Evolutionary conservation across 1,284 basidiomycete genomes (phyloP), one percentile per base, ranked within the genome.

Genomic region (Amylostereum chailletii): DNA sequence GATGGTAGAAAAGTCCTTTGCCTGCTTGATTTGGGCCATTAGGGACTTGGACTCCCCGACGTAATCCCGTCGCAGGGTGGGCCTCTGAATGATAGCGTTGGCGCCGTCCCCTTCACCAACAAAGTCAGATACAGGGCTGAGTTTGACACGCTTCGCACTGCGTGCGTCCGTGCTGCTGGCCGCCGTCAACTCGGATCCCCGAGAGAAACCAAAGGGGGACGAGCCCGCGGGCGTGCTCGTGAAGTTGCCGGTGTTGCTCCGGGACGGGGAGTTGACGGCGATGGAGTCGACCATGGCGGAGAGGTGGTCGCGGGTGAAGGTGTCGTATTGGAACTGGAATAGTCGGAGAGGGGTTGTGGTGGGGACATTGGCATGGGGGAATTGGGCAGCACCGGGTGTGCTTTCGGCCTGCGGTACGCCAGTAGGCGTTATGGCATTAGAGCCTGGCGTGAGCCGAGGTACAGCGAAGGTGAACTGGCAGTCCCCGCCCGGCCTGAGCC

Each of bases 321-420:
- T 94, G 65, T 97, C 94, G 62, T 95, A 95, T 53, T 90, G 82
- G 54, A 92, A 89, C 59, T 92, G 86, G 69, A 96, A 96, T 34
- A 95, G 74, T 4, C 85, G 84, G 5, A 94, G 76, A 3, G 87
- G 80, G 60, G 90, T 86, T 26, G 81, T 81, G 10, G 70, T 56
- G 19, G 79, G 78, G 34, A 73, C 54, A 59, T 65, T 60, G 57
- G 61, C 46, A 52, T 57, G 47, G 38, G 47, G 27, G 33, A 34
- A 44, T 49, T 42, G 54, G 43, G 46, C 65, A 30, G 69, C 71
- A 34, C 70, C 75, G 1, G 82, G 80, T 1, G 81, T 85, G 57
- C 80, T 83, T 54, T 71, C 67, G 39, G 68, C 69, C 52, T 66
- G 65, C 2, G 62, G 59, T 34, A 50, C 42, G 5, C 51, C 48